These are phyloP conservation scores for Paecilomyces niveus DNA, from an alignment of 2,329 filamentous ascomycete genomes.

Conservation along the genomic window DNA sequence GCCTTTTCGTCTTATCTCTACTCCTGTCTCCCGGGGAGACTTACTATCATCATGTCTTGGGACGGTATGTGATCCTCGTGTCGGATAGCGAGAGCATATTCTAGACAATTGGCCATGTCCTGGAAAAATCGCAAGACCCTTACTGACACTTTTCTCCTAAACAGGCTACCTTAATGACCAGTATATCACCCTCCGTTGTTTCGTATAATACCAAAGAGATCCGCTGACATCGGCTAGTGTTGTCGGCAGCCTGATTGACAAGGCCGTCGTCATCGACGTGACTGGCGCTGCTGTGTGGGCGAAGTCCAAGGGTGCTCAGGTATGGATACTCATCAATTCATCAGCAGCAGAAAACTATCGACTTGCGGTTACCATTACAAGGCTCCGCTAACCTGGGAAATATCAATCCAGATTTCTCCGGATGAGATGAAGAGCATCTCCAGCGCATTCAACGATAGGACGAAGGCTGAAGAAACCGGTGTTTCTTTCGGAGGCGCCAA, in stretches of 20 bases:
- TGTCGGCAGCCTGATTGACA: constrained; percentile 71
- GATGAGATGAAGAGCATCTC: constrained; percentile 51
- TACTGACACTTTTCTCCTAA: neutral
- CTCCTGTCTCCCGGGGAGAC: constrained; percentile 1
- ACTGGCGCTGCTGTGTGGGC: constrained; percentile 81
- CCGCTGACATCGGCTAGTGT: constrained; percentile 50
- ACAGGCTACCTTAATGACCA: constrained; percentile 3
- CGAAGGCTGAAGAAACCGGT: constrained; percentile 59
- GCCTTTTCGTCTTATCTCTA: constrained; percentile 1
- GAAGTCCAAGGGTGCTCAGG: constrained; percentile 60
- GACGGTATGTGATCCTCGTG: constrained; percentile 50
- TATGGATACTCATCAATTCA: constrained; percentile 39
- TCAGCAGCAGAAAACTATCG: neutral
- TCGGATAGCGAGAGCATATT: neutral
- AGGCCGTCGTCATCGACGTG: constrained; percentile 74
- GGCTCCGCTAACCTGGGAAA: neutral
- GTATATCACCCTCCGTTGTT: constrained; percentile 1
- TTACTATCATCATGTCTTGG: constrained; percentile 22
- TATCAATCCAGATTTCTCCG: constrained; percentile 38
- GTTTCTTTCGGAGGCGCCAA: constrained; percentile 69
- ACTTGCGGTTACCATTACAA: neutral
- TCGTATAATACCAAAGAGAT: neutral
- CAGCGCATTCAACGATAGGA: constrained; percentile 44
- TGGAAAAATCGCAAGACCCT: neutral
- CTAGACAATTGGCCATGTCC: neutral